Evolutionary conservation across 345 rosid species (phyloP).

Genomic region (Eucalyptus coolabah): DNA sequence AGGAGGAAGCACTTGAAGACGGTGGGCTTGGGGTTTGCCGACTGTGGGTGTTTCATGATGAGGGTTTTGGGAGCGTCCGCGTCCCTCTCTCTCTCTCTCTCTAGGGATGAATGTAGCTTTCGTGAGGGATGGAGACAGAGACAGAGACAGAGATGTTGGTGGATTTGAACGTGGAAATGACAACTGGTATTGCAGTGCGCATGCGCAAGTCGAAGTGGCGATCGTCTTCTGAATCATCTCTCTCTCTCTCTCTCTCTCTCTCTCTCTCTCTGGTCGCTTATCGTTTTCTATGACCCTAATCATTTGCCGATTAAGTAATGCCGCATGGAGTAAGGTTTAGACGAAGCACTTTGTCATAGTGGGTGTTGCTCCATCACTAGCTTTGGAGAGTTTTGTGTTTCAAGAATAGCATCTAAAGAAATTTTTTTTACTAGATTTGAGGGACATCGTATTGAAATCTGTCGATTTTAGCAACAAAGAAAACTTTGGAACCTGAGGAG

Average conservation of each 20-base stretch:
- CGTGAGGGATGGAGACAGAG: background rate
- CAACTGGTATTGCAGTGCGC: too few relatives aligned
- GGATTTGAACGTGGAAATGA: too few relatives aligned
- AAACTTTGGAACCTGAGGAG: background rate
- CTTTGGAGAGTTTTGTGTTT: too few relatives aligned
- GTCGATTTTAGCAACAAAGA: background rate
- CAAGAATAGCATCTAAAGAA: too few relatives aligned
- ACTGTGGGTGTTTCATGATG: background rate
- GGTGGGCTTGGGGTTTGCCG: background rate
- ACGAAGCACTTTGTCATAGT: too few relatives aligned
- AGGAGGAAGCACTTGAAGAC: conserved; percentile 16
- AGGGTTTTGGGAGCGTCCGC: background rate
- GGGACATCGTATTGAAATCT: background rate
- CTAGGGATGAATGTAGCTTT: background rate
- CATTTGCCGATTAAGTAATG: too few relatives aligned
- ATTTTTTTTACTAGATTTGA: background rate
- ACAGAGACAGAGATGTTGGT: too few relatives aligned
- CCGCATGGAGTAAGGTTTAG: too few relatives aligned
- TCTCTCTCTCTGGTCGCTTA: background rate
- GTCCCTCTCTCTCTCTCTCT: background rate
- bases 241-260: background rate
- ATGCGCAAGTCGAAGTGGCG: too few relatives aligned
- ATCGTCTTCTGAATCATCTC: background rate
- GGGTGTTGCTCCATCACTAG: too few relatives aligned
- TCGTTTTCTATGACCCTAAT: background rate